phyloP scores from a whole-genome alignment of 305 asterid species.

The Solanum hybrid region DNA sequence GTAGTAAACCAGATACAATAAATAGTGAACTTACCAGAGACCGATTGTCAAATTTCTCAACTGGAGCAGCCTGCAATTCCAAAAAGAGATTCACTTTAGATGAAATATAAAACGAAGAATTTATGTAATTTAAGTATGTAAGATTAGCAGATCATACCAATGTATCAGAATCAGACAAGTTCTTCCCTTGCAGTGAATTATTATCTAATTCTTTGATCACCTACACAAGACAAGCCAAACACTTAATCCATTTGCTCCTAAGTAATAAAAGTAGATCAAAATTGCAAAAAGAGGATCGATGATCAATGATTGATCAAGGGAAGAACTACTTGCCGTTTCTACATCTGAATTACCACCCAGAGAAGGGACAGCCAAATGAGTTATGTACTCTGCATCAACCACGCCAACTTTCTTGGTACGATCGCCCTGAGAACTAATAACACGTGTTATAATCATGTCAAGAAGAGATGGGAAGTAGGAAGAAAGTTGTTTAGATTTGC shows the following conservation, averaged over 20 bases:
- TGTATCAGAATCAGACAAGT: conserved; percentile 19
- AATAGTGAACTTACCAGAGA: conserved; percentile 39
- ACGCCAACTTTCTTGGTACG: conserved; percentile 73
- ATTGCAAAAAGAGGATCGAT: neutral
- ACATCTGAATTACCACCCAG: conserved; percentile 52
- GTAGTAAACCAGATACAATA: neutral
- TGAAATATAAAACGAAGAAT: neutral
- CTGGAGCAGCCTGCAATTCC: conserved; percentile 29
- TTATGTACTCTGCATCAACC: conserved; percentile 73
- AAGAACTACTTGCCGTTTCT: conserved; percentile 18
- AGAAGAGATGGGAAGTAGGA: neutral
- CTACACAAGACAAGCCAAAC: conserved; percentile 2
- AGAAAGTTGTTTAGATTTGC: conserved; percentile 23
- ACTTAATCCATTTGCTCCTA: neutral
- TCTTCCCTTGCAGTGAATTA: conserved; percentile 24
- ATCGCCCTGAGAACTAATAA: conserved; percentile 51
- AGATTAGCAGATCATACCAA: conserved; percentile 21
- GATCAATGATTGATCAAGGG: neutral
- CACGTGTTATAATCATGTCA: neutral
- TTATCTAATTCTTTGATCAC: neutral
- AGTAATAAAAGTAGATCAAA: neutral
- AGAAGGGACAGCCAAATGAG: conserved; percentile 75
- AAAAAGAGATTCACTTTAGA: neutral
- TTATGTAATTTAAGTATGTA: neutral
- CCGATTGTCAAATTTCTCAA: conserved; percentile 31